These are phyloP conservation scores for Aspergillus luchuensis DNA, from an alignment of 2,329 filamentous ascomycete genomes.

Conservation along the genomic window DNA sequence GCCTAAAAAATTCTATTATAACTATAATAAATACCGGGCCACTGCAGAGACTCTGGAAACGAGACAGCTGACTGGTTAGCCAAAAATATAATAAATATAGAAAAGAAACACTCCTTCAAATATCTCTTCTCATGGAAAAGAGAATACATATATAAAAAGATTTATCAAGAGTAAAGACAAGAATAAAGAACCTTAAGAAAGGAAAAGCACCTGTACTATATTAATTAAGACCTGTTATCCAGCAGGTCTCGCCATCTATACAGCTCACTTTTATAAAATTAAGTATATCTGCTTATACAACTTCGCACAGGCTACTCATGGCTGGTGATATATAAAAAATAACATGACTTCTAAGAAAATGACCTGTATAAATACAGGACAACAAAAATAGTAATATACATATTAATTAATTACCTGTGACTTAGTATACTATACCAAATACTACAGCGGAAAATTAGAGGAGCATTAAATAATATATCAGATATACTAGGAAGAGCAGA, in stretches of 20 bases:
- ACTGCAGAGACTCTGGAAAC: conserved; percentile 8
- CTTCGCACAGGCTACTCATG: conserved; percentile 26
- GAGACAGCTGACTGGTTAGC: conserved; percentile 12
- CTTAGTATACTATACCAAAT: conserved; percentile 13
- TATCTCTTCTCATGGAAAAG: conserved; percentile 16
- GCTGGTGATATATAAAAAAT: conserved; percentile 22
- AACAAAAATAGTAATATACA: conserved; percentile 23
- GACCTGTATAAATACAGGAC: conserved; percentile 22
- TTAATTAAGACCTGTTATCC: conserved; percentile 8
- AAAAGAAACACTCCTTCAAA: conserved; percentile 12
- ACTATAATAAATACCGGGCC: conserved; percentile 15
- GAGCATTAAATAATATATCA: conserved; percentile 25
- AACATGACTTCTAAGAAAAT: conserved; percentile 12
- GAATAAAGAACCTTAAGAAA: conserved; percentile 16
- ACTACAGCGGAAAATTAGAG: conserved; percentile 16
- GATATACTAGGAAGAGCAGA: conserved; percentile 24
- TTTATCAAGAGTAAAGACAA: conserved; percentile 8
- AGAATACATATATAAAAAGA: not conserved
- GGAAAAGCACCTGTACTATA: conserved; percentile 11
- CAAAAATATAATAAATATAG: not conserved
- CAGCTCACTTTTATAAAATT: conserved; percentile 17
- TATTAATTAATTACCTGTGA: conserved; percentile 22
- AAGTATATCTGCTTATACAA: conserved; percentile 24
- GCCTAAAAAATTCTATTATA: conserved; percentile 11
- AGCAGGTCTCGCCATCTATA: conserved; percentile 15